These are phyloP conservation scores for Mycocentrospora acerina DNA, from an alignment of 2,329 filamentous ascomycete genomes.

Conservation along the genomic window DNA sequence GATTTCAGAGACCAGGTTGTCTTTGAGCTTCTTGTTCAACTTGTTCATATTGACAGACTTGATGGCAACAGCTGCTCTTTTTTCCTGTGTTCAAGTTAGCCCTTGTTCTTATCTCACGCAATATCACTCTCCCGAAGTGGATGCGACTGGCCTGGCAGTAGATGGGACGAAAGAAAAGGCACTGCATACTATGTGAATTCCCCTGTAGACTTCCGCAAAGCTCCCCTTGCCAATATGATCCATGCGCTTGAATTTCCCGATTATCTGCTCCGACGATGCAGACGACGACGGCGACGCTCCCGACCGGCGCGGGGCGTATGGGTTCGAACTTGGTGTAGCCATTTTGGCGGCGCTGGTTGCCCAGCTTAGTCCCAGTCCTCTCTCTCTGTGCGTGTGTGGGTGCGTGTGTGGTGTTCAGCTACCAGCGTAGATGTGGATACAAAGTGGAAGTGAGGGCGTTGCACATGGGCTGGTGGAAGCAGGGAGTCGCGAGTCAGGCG, in stretches of 20 bases:
- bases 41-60: slow-evolving; percentile 92
- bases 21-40: slow-evolving; percentile 92
- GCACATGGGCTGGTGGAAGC: slow-evolving; percentile 35
- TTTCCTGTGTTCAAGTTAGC: slow-evolving; percentile 57
- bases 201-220: slow-evolving; percentile 93
- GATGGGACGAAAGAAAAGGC: background rate
- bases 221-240: slow-evolving; percentile 95
- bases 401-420: slow-evolving; percentile 19
- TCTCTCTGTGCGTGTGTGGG: slow-evolving; percentile 7
- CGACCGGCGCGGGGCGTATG: slow-evolving; percentile 39
- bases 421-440: slow-evolving; percentile 43
- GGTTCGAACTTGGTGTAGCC: slow-evolving; percentile 33
- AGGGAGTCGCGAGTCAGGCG: slow-evolving; percentile 1
- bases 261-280: slow-evolving; percentile 36
- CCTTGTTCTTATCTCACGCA: slow-evolving; percentile 1
- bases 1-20: slow-evolving; percentile 94
- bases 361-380: slow-evolving; percentile 24
- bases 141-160: no score
- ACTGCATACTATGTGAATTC: slow-evolving; percentile 73
- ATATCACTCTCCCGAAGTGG: background rate
- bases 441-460: slow-evolving; percentile 40
- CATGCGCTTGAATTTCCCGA: slow-evolving; percentile 80
- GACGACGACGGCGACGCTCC: slow-evolving; percentile 41
- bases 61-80: slow-evolving; percentile 83
- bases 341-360: slow-evolving; percentile 36